Evolutionary conservation across 75 land plant species (phyloP).

Genomic region (Chamaecyparis obtusa): DNA sequence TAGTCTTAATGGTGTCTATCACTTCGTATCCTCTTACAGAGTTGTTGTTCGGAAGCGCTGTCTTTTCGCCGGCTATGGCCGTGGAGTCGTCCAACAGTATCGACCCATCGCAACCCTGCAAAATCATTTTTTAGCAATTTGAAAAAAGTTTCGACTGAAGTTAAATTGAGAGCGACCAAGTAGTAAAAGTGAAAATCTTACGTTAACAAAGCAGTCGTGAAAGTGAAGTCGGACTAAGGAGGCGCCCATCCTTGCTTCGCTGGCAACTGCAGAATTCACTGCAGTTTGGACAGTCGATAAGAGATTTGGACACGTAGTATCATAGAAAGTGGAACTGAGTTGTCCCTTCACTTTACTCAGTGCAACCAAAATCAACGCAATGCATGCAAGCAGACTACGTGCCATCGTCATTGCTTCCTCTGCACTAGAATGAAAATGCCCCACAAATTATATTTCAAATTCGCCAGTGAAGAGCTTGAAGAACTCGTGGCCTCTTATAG

Average conservation of each 20-base stretch:
- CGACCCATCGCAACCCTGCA: neutral
- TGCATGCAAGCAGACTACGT: neutral
- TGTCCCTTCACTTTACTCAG: slow-evolving; percentile 14
- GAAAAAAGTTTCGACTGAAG: neutral
- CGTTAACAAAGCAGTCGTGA: slow-evolving; percentile 38
- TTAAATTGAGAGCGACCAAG: neutral
- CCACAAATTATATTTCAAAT: neutral
- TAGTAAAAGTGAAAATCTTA: neutral
- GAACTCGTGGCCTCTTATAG: neutral
- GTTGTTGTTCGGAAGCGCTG: neutral
- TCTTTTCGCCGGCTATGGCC: neutral
- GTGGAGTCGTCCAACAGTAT: neutral
- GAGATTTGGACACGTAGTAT: slow-evolving; percentile 24
- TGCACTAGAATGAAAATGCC: neutral
- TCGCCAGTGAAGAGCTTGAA: neutral
- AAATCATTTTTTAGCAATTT: neutral
- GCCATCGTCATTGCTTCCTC: neutral
- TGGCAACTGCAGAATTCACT: slow-evolving; percentile 9
- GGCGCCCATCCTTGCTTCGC: slow-evolving; percentile 37
- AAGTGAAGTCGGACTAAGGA: slow-evolving; percentile 34
- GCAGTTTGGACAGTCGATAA: slow-evolving; percentile 25
- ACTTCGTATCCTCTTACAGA: slow-evolving; percentile 49
- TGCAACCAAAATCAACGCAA: neutral
- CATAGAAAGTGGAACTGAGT: slow-evolving; percentile 10
- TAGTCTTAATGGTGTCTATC: slow-evolving; percentile 34